phyloP scores from a whole-genome alignment of 108 stramenopile species.

The Fragilaria radians region DNA sequence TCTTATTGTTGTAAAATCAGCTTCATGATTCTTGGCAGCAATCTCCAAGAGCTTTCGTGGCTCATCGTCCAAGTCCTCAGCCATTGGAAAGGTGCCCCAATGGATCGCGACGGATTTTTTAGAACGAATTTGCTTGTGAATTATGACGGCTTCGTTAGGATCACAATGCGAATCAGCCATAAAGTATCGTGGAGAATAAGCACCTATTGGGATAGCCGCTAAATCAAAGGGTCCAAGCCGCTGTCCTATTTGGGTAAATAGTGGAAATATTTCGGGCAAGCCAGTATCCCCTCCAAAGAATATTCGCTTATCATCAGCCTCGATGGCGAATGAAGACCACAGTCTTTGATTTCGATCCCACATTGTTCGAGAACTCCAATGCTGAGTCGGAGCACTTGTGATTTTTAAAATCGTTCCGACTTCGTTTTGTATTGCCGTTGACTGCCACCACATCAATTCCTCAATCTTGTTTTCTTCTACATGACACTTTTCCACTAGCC shows the following conservation, averaged over 20 bases:
- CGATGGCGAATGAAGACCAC: slow-evolving; percentile 83
- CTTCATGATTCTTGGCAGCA: background rate
- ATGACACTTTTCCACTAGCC: slow-evolving; percentile 54
- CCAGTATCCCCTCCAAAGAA: slow-evolving; percentile 87
- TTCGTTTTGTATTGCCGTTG: slow-evolving; percentile 1
- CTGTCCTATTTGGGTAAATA: slow-evolving; percentile 84
- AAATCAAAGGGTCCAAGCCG: slow-evolving; percentile 81
- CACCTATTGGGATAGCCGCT: slow-evolving; percentile 90
- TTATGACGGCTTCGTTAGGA: slow-evolving; percentile 81
- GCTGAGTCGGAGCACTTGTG: slow-evolving; percentile 85
- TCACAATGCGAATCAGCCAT: slow-evolving; percentile 80
- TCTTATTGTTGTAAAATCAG: background rate
- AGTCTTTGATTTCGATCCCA: slow-evolving; percentile 82
- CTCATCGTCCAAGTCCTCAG: slow-evolving; percentile 67
- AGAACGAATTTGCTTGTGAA: slow-evolving; percentile 57
- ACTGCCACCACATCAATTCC: slow-evolving; percentile 92
- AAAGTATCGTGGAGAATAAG: slow-evolving; percentile 86
- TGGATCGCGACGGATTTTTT: slow-evolving; percentile 79
- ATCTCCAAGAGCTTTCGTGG: slow-evolving; percentile 41
- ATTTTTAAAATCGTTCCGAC: slow-evolving; percentile 13
- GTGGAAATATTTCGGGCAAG: slow-evolving; percentile 61
- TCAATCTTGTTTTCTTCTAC: slow-evolving; percentile 44
- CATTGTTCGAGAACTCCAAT: slow-evolving; percentile 83
- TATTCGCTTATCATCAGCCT: slow-evolving; percentile 29
- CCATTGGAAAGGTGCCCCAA: slow-evolving; percentile 85